Conservation (phyloP, 2,329 filamentous ascomycete genomes). For the Monosporascus sp. region DNA sequence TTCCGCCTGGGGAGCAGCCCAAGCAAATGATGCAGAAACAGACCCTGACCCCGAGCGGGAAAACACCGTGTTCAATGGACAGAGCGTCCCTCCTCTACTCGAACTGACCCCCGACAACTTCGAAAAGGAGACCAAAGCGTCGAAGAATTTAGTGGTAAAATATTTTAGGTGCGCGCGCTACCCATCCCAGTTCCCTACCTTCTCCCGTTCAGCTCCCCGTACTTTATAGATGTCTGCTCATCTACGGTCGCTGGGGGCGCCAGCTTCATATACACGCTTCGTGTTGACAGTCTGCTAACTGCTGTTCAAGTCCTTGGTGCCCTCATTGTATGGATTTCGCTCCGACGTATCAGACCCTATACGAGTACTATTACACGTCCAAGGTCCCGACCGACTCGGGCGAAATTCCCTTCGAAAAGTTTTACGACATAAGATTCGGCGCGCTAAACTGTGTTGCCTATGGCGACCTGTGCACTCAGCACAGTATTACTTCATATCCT, state of each 20-base stretch:
- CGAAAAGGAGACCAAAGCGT: conserved; percentile 48
- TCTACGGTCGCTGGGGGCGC: conserved; percentile 3
- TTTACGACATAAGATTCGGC: conserved; percentile 86
- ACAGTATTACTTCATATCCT: conserved; percentile 67
- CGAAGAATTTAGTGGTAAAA: conserved; percentile 53
- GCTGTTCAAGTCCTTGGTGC: conserved; percentile 47
- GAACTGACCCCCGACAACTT: conserved; percentile 55
- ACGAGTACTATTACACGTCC: conserved; percentile 92
- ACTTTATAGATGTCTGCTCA: conserved; percentile 2
- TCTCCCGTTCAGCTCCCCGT: neutral
- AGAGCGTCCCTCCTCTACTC: conserved; percentile 59
- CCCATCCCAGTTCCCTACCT: too few relatives aligned
- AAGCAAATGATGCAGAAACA: conserved; percentile 29
- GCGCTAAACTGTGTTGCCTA: conserved; percentile 80
- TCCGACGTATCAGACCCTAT: conserved; percentile 83
- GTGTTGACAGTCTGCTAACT: conserved; percentile 2
- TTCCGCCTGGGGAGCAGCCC: conserved; percentile 34
- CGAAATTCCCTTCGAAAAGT: conserved; percentile 58
- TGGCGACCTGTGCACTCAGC: conserved; percentile 67
- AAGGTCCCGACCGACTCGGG: conserved; percentile 57
- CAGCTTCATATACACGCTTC: neutral
- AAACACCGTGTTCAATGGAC: conserved; percentile 59
- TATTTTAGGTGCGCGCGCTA: conserved; percentile 56
- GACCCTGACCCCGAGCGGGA: conserved; percentile 33
- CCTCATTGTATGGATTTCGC: conserved; percentile 74